Evolutionary conservation across 176 grass and related monocot genomes (phyloP), one percentile per base, ranked within the genome.

Genomic region (Urochloa ruziziensis): DNA sequence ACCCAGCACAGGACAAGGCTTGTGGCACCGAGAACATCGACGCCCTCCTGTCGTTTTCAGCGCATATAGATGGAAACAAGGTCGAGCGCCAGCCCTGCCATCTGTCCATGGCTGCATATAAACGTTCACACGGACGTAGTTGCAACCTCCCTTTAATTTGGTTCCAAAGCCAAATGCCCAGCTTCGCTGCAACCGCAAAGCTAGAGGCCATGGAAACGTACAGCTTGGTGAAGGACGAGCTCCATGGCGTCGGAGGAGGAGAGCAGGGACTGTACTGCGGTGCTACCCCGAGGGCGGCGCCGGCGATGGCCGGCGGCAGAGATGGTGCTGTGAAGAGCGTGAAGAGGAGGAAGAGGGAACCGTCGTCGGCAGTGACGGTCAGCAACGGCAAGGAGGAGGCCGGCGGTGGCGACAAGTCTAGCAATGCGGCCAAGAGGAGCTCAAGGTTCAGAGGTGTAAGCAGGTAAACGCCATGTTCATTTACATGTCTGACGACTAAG

Each of bases 391-490:
- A 64, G 2, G 77, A 89, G 42, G 70, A 71, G 2, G 70, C 69
- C 10, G 62, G 54, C 7, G 81, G 48, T n/a, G 86, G 43, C 2
- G 66, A 86, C 39, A 64, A 84, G 64, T 40, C 86, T 19, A 60
- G 59, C 70, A 88, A 83, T 83, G 84, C 80, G 2, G 15, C 73
- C 0, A 94, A 91, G 84, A 87, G 92, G 35, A 94, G 92, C 58
- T 94, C 92, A 3, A 80, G 84, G 84, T 94, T 94, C 66, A 88
- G 92, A 17, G 92, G 92, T 16, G 92, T 94, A 0, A 94, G 92
- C 92, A 94, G 92, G 91, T 82, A 67, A 48, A 49, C 69, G 44
- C 25, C 59, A 12, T 4, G n/a, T 1, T 25, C 56, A 24, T 13
- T 58, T 58, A 58, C n/a, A 12, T 25, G 0, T 25, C 10, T 12